Conservation (phyloP, 371 early-diverging fungal genomes). For the Parasitella parasitica region DNA sequence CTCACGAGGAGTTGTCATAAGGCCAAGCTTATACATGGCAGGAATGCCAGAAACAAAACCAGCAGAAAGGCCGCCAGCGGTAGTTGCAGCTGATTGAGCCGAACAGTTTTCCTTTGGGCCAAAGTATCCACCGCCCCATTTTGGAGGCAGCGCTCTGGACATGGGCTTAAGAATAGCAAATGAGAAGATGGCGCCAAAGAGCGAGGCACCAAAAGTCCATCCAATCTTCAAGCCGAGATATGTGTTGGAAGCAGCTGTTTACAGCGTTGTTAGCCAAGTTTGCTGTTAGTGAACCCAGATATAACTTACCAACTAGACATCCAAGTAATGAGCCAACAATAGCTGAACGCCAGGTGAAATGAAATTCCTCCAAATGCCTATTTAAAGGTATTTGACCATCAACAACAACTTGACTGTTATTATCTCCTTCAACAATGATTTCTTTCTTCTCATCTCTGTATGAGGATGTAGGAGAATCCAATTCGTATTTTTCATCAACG, state of each 20-base stretch:
- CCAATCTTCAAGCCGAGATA: conserved; percentile 74
- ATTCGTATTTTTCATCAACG: conserved; percentile 12
- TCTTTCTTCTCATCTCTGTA: conserved; percentile 11
- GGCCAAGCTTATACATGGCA: conserved; percentile 68
- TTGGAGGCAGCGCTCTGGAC: conserved; percentile 43
- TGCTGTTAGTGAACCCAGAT: background rate
- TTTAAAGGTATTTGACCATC: conserved; percentile 11
- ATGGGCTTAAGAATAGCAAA: conserved; percentile 69
- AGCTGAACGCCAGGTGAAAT: conserved; percentile 62
- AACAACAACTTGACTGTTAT: conserved; percentile 16
- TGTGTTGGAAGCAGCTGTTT: conserved; percentile 68
- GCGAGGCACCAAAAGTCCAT: conserved; percentile 72
- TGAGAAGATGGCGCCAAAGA: conserved; percentile 71
- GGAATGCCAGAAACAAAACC: conserved; percentile 74
- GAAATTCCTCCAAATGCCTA: conserved; percentile 29
- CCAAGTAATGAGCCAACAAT: conserved; percentile 69
- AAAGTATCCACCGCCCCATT: conserved; percentile 63
- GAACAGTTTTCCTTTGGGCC: conserved; percentile 72
- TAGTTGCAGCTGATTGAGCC: conserved; percentile 70
- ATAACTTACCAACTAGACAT: conserved; percentile 52
- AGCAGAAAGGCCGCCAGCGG: conserved; percentile 69
- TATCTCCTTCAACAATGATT: background rate
- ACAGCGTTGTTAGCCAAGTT: background rate
- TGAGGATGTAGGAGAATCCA: conserved; percentile 7
- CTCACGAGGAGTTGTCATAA: conserved; percentile 49